Evolutionary conservation across 495 filamentous ascomycete species (phyloP).

Genomic region (Echria macrotheca): DNA sequence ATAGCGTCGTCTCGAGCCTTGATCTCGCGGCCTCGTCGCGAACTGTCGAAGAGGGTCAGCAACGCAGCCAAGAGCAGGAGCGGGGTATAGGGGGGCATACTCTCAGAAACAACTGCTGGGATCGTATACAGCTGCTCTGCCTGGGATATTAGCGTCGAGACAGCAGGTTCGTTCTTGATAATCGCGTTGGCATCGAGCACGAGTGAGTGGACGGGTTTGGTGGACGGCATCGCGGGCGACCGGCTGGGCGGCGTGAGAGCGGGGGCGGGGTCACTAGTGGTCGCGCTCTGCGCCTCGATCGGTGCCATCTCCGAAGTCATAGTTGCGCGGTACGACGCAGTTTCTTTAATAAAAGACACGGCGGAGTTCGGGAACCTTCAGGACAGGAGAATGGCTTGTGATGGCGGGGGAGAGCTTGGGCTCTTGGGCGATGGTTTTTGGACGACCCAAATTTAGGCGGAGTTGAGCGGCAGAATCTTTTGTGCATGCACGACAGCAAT

Average conservation of each 20-base stretch:
- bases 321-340: background rate
- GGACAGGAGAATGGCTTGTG: background rate
- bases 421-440: background rate
- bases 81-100: conserved; percentile 49
- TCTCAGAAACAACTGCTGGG: conserved; percentile 81
- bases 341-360: background rate
- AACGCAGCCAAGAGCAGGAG: background rate
- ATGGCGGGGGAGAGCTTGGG: background rate
- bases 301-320: background rate
- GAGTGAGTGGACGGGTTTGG: conserved; percentile 73
- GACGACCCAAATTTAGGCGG: conserved; percentile 14
- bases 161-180: conserved; percentile 77
- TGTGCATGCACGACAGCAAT: too few species aligned
- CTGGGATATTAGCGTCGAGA: conserved; percentile 69
- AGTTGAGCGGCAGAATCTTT: conserved; percentile 13
- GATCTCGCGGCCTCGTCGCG: conserved; percentile 71
- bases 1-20: conserved; percentile 72
- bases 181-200: conserved; percentile 89
- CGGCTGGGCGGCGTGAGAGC: conserved; percentile 10
- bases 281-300: conserved; percentile 5
- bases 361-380: background rate
- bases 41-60: conserved; percentile 15
- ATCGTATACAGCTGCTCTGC: conserved; percentile 78
- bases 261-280: conserved; percentile 24
- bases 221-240: conserved; percentile 5